Percentiles rank a stretch among this genome's conserved stretches.
Conservation (phyloP, 352 stramenopile genomes). For the Globisporangium megalacanthum region DNA sequence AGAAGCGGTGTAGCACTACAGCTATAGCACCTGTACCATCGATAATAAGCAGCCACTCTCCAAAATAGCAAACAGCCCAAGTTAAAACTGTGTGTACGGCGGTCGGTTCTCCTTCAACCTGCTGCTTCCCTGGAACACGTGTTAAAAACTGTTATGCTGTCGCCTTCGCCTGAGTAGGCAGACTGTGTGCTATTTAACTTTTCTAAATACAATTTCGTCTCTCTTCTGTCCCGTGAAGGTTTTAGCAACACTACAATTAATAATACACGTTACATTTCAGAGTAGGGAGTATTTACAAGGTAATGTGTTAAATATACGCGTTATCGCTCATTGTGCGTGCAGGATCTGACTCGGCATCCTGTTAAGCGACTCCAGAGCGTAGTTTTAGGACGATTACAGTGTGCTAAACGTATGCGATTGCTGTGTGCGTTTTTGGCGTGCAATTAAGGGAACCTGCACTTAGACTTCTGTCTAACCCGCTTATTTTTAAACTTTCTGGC, state of each 20-base stretch:
- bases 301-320: not conserved
- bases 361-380: not conserved
- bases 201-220: not conserved
- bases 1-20: not conserved
- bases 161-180: not conserved
- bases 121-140: not conserved
- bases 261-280: not conserved
- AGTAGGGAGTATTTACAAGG: not conserved
- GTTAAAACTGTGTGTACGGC: too few species aligned
- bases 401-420: not conserved
- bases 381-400: not conserved
- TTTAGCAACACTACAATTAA: not conserved
- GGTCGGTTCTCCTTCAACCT: too few species aligned
- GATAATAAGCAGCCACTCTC: not conserved
- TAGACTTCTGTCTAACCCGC: not conserved
- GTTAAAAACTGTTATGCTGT: not conserved
- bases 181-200: not conserved
- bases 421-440: not conserved
- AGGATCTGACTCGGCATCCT: not conserved
- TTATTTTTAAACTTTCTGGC: not conserved
- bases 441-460: not conserved
- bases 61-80: not conserved
- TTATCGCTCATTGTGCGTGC: not conserved
- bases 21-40: too few species aligned
- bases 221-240: too few species aligned